Evolutionary conservation across 345 rosid species (phyloP).

Genomic region (Linum usitatissimum): DNA sequence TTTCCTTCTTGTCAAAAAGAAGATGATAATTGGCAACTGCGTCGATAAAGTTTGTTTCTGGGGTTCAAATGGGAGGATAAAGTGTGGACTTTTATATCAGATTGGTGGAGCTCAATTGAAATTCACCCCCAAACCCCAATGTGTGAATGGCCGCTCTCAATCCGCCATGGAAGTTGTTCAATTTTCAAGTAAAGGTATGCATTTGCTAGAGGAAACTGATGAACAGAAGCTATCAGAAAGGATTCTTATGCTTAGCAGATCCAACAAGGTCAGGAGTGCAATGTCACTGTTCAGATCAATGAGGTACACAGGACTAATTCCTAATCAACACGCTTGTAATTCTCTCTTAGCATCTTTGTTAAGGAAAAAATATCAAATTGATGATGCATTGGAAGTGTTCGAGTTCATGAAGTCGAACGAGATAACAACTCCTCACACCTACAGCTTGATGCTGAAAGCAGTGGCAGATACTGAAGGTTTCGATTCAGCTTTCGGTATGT

Average conservation of each 20-base stretch:
- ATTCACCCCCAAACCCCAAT: no score
- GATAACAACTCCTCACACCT: constrained; percentile 50
- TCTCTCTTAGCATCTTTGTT: constrained; percentile 59
- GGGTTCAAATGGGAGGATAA: no score
- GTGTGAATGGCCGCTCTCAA: no score
- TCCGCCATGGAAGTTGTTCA: no score
- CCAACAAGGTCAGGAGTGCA: constrained; percentile 62
- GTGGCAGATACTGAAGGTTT: constrained; percentile 40
- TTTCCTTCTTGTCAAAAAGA: no score
- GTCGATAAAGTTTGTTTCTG: no score
- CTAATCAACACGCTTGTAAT: constrained; percentile 52
- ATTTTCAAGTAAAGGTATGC: constrained; percentile 16
- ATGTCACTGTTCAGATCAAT: constrained; percentile 49
- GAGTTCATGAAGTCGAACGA: constrained; percentile 37
- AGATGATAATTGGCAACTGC: no score
- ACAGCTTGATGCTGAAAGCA: constrained; percentile 57
- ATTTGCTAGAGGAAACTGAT: constrained; percentile 57
- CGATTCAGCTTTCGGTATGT: constrained; percentile 47
- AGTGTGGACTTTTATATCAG: no score
- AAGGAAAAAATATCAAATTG: constrained; percentile 31
- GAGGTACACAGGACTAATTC: constrained; percentile 36
- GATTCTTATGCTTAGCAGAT: constrained; percentile 59
- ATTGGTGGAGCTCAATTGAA: no score
- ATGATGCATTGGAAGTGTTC: constrained; percentile 41
- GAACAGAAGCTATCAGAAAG: constrained; percentile 53